Conservation (phyloP, 768 basidiomycete genomes). For the Xerocomus potaroensis region DNA sequence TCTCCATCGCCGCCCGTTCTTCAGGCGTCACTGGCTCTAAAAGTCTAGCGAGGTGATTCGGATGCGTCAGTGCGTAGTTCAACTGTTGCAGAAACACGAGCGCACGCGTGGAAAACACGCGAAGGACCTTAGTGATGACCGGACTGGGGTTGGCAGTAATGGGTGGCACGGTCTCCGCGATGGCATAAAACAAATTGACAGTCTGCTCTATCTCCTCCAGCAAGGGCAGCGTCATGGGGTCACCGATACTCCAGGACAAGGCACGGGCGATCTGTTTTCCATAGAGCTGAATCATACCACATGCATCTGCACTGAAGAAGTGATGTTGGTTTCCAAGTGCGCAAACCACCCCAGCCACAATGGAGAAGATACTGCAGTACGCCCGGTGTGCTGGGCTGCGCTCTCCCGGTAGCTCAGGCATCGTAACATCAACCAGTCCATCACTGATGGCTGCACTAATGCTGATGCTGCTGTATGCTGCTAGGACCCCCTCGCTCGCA, state of each 20-base stretch:
- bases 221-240: constrained; percentile 68
- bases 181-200: constrained; percentile 70
- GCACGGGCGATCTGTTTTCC: constrained; percentile 75
- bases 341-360: constrained; percentile 68
- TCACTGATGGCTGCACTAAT: constrained; percentile 73
- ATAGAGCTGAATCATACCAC: constrained; percentile 82
- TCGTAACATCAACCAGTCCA: constrained; percentile 61
- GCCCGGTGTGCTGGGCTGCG: constrained; percentile 75
- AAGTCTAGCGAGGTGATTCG: constrained; percentile 78
- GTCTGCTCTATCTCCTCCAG: constrained; percentile 83
- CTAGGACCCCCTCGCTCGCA: constrained; percentile 75
- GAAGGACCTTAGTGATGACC: constrained; percentile 59
- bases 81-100: constrained; percentile 79
- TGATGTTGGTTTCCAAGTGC: constrained; percentile 62
- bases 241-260: constrained; percentile 78
- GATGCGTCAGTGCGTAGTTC: constrained; percentile 88
- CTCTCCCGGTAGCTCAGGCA: constrained; percentile 69
- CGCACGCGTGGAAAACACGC: constrained; percentile 63
- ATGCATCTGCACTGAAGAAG: constrained; percentile 80
- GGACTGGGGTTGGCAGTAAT: constrained; percentile 28
- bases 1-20: constrained; percentile 66
- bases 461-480: constrained; percentile 79
- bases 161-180: constrained; percentile 47
- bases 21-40: constrained; percentile 77
- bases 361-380: constrained; percentile 82